Conservation (phyloP, 2,329 filamentous ascomycete species). For the Colletotrichum scovillei region DNA sequence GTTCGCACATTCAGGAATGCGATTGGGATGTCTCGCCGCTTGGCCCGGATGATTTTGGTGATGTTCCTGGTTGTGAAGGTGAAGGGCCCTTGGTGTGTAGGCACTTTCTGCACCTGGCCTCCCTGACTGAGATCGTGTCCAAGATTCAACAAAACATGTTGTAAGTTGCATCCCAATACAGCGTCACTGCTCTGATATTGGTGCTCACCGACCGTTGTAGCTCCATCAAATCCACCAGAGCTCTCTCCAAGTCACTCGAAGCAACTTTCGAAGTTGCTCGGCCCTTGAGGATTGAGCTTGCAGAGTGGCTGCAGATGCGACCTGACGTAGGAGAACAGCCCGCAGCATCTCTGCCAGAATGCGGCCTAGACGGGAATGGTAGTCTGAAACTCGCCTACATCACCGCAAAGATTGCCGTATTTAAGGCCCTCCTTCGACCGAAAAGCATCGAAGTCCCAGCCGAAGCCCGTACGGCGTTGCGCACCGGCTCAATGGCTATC, state of each 20-base stretch:
- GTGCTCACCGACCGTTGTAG: not conserved
- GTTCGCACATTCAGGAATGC: constrained; percentile 24
- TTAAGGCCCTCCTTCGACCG: constrained; percentile 10
- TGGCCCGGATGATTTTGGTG: not conserved
- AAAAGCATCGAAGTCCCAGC: constrained; percentile 8
- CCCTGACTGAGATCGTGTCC: constrained; percentile 15
- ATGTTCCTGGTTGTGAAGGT: not conserved
- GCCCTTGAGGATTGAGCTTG: constrained; percentile 17
- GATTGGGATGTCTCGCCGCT: constrained; percentile 22
- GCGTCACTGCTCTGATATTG: no score
- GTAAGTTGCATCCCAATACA: not conserved
- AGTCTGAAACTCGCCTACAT: constrained; percentile 22
- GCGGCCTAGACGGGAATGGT: constrained; percentile 14
- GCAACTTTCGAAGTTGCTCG: constrained; percentile 24
- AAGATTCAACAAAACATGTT: constrained; percentile 27
- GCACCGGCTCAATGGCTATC: constrained; percentile 12
- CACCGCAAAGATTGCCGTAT: constrained; percentile 11
- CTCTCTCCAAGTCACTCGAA: constrained; percentile 8
- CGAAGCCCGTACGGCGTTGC: constrained; percentile 15
- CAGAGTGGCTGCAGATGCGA: constrained; percentile 13
- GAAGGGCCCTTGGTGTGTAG: not conserved
- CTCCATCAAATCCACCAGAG: constrained; percentile 11
- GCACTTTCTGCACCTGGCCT: constrained; percentile 20
- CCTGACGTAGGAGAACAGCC: constrained; percentile 16
- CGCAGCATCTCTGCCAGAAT: not conserved